Conservation (phyloP, 192 early-diverging fungal genomes). For the Mortierella hygrophila region DNA sequence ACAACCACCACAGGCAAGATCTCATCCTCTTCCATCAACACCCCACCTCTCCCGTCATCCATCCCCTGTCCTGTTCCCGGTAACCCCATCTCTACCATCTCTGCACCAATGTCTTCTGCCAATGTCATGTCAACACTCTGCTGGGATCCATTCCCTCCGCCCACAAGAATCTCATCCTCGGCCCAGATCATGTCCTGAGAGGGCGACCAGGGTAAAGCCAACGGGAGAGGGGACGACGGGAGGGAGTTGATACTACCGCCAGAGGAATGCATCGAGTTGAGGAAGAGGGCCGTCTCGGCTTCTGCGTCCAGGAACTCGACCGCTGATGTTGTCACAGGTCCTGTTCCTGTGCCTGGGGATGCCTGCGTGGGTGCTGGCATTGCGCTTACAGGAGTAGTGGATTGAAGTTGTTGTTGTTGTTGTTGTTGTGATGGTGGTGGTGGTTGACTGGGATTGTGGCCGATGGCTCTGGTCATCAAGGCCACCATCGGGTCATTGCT, state of each 20-base stretch:
- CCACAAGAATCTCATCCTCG: background rate
- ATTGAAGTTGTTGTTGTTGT: background rate
- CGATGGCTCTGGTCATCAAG: conserved; percentile 18
- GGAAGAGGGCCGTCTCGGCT: background rate
- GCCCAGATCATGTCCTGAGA: conserved; percentile 2
- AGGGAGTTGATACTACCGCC: background rate
- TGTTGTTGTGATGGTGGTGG: background rate
- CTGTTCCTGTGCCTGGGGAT: background rate
- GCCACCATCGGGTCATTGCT: conserved; percentile 2
- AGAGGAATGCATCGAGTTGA: background rate
- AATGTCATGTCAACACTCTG: background rate
- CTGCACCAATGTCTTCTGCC: background rate
- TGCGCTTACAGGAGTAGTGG: background rate
- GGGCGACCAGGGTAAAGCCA: background rate
- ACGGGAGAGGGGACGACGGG: background rate
- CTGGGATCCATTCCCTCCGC: background rate
- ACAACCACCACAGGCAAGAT: background rate
- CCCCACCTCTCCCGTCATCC: background rate
- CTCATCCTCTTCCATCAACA: background rate
- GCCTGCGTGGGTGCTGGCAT: background rate
- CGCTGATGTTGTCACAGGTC: background rate
- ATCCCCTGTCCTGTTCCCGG: background rate
- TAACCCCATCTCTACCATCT: background rate
- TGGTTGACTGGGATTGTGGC: background rate
- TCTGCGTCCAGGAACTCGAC: conserved; percentile 4